Evolutionary conservation across 1,139 yeast species (phyloP), one percentile per base, ranked within the genome.

Genomic region (Kurtzmaniella quercitrusa): DNA sequence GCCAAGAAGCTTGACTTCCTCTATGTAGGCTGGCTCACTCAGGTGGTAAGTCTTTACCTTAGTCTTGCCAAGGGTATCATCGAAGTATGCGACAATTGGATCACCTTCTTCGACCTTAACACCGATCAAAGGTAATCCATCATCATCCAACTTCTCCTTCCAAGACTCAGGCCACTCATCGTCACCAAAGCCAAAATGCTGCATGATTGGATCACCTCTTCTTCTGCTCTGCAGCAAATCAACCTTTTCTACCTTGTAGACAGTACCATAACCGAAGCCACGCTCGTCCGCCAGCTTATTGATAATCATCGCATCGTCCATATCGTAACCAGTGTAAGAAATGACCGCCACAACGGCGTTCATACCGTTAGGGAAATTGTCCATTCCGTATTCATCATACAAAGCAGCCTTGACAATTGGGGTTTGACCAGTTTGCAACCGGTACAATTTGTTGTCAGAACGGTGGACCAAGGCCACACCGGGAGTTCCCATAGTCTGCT

Each of bases 401-500:
- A 93, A 71, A 50, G 84, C 84, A 38, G 98, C 96, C 57, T 93
- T 86, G 38, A 93, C 98, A 60, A 93, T 88, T 38, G 99, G 99
- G 2, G 98, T 88, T 71, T 93, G 98, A 42, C 98, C 98, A 36
- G 88, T 78, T 67, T 93, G 98, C 53, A 93, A 72, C 57, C 95
- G 82, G 67, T 93, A 93, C 47, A 93, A 71, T 64, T 91, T 94
- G 70, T 94, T 94, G 64, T 93, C 99, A 1, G 96, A 86, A 66
- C 99, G 80, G 63, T 91, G 96, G 38, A 74, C 80, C 45, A 93
- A 72, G 0, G 96, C 97, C 45, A 93, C 96, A 69, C 98, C 98
- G 7, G 98, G 98, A 4, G 98, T 93, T 68, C 99, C 99, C 98
- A 93, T 93, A 19, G 99, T 93, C 74, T 93, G 99, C 71, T 93